Evolutionary conservation across 2,329 filamentous ascomycete species (phyloP).

Genomic region (Ceratocystis destructans): DNA sequence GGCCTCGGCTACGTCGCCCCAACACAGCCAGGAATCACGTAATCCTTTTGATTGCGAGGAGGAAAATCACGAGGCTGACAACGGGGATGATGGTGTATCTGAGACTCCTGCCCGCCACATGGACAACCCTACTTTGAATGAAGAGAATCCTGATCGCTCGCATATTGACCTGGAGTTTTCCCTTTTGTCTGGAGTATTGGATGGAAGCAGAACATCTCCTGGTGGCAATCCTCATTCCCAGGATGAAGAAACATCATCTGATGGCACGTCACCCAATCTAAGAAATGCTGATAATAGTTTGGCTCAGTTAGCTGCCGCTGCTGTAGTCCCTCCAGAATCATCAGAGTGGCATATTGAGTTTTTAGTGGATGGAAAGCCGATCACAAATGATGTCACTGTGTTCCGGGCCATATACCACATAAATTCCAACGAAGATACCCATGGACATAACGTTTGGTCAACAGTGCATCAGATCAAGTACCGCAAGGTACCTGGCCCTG

Average conservation of each 20-base stretch:
- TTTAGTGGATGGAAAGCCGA: conserved; percentile 66
- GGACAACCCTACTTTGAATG: neutral
- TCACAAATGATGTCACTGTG: conserved; percentile 86
- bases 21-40: conserved; percentile 47
- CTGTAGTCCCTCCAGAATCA: neutral
- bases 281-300: neutral
- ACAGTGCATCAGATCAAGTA: conserved; percentile 85
- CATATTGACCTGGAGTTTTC: neutral
- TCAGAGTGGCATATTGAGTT: conserved; percentile 94
- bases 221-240: neutral
- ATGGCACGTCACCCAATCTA: neutral
- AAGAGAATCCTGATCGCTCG: neutral
- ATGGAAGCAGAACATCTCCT: neutral
- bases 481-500: conserved; percentile 68
- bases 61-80: conserved; percentile 67
- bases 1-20: neutral
- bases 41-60: conserved; percentile 83
- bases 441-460: conserved; percentile 69
- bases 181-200: neutral
- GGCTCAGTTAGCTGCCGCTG: neutral
- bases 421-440: conserved; percentile 23
- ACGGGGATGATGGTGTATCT: conserved; percentile 36
- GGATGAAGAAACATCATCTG: neutral
- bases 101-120: neutral
- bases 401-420: conserved; percentile 77